phyloP scores from a whole-genome alignment of 768 basidiomycete genomes.

The Chlorophyllum brunneum region DNA sequence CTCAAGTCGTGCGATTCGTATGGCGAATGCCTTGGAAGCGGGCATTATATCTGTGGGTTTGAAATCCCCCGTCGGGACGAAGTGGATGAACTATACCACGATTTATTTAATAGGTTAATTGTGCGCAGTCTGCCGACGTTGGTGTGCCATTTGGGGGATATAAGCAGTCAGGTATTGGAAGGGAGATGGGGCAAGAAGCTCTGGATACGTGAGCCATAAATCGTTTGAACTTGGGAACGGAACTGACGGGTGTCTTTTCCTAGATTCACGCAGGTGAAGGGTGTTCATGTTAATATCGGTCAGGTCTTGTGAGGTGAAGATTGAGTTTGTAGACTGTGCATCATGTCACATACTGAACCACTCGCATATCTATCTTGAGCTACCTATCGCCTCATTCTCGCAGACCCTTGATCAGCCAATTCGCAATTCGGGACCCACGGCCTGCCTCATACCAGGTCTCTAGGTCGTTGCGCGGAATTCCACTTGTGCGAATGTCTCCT shows the following conservation, averaged over 20 bases:
- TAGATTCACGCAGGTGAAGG: constrained; percentile 53
- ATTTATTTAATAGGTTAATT: constrained; percentile 33
- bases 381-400: no score
- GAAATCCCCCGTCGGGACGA: constrained; percentile 49
- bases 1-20: constrained; percentile 58
- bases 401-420: no score
- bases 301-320: constrained; percentile 11
- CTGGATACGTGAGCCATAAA: constrained; percentile 38
- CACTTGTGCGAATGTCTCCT: no score
- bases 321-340: no score
- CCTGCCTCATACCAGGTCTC: no score
- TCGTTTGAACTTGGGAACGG: background rate
- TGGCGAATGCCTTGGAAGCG: constrained; percentile 40
- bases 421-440: no score
- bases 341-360: no score
- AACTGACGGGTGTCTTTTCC: background rate
- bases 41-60: constrained; percentile 27
- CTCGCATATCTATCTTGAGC: no score
- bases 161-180: constrained; percentile 71
- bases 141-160: constrained; percentile 67
- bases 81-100: constrained; percentile 34
- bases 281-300: constrained; percentile 56
- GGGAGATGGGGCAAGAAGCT: constrained; percentile 68
- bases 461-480: no score
- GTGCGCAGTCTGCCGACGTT: constrained; percentile 37